Base-by-base conservation (phyloP, 169 alveolate genomes). In the Cryptosporidium sp. region DNA sequence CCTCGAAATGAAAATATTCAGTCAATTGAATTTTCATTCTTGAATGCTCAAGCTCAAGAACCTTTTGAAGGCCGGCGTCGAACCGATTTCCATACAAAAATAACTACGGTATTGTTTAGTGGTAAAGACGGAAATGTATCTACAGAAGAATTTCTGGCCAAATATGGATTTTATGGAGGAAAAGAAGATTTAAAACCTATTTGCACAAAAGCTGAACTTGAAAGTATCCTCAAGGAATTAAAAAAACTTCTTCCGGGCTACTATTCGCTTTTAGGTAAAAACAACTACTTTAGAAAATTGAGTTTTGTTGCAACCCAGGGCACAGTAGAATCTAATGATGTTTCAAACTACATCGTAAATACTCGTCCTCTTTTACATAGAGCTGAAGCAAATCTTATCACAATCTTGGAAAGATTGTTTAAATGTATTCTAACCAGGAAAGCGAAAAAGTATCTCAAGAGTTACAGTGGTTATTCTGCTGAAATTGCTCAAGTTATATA, bases 211-310 rank as follows among this genome's bases (percentile, higher is more conserved):
- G 12, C 18, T 0, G 26, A 10, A 31, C 0, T 65, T 12, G 16
- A 33, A 33, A 4, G 4, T 0, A 6, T 65, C 14, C 48, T 35
- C 14, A 5, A 7, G n/a, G 12, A 14, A 5, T 18, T 65, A 12
- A 65, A 65, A 65, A 3, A 0, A 14, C 0, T 29, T 37, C 52
- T 65, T 10, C 1, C 5, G 0, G 33, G 31, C 6, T 65, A 65
- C 29, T 65, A 65, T 35, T 2, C 8, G 0, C 71, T 65, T 33
- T 2, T 65, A 12, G 71, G 71, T 65, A 65, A 65, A 65, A 65
- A 65, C 1, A 10, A 5, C 14, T 33, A 65, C 48, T 65, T 65
- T n/a, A 14, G 26, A 14, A 37, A 29, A 16, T 65, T 1, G 71
- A 65, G 48, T 7, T 8, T 2, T 35, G 10, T 6, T 31, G 48